Conservation (phyloP, 352 stramenopile genomes). For the Phytophthora crassamura region DNA sequence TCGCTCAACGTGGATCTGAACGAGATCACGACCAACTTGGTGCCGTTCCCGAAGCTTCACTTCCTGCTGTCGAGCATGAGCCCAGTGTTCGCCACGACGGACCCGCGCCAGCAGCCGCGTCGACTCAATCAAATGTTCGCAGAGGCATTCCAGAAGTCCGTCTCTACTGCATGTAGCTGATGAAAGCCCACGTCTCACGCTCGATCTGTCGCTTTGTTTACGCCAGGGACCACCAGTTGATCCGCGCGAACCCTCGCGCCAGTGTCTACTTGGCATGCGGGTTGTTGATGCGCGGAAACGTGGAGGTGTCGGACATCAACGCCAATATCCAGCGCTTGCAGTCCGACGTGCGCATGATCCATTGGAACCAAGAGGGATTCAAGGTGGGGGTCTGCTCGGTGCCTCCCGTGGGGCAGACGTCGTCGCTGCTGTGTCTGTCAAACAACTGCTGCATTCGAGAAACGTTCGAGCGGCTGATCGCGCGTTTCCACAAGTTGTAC, state of each 20-base stretch:
- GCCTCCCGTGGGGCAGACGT: conserved; percentile 59
- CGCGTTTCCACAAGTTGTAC: conserved; percentile 86
- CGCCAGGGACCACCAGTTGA: conserved; percentile 76
- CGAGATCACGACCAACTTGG: conserved; percentile 99
- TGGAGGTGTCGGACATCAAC: conserved; percentile 90
- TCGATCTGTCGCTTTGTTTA: conserved; percentile 15
- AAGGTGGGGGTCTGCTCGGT: conserved; percentile 86
- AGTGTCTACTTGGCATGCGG: conserved; percentile 89
- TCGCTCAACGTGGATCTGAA: conserved; percentile 99
- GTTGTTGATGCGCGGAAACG: conserved; percentile 83
- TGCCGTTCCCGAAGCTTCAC: conserved; percentile 98
- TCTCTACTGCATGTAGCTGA: neutral
- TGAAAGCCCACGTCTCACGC: conserved; percentile 5
- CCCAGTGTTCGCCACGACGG: conserved; percentile 53
- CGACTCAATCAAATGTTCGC: conserved; percentile 72
- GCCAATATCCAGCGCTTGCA: conserved; percentile 87
- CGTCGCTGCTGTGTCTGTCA: conserved; percentile 81
- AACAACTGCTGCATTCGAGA: conserved; percentile 91
- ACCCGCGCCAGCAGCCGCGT: conserved; percentile 61
- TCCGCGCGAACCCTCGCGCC: conserved; percentile 68
- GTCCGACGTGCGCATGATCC: conserved; percentile 85
- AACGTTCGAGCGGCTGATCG: conserved; percentile 79
- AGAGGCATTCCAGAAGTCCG: conserved; percentile 68
- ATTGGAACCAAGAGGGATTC: conserved; percentile 93
- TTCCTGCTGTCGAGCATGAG: conserved; percentile 95